Evolutionary conservation across 2,329 filamentous ascomycete species (phyloP), one percentile per base, ranked within the genome.

Genomic region (Colletotrichum nymphaeae): DNA sequence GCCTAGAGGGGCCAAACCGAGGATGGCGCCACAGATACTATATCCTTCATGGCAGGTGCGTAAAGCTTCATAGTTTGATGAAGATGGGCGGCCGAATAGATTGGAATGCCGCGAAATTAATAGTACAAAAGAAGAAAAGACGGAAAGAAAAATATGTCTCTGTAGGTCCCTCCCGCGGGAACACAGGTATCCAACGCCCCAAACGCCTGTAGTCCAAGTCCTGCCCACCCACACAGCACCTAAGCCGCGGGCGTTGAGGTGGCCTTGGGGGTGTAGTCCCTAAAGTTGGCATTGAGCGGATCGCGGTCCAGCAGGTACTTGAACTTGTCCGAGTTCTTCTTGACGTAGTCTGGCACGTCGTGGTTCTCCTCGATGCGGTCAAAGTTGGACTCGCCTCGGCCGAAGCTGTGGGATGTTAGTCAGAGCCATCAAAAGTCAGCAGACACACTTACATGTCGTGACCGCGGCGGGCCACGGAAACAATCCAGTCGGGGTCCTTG

Each of bases 331-430:
- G 76, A 26, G 67, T 83, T 78, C n/a, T 32, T 32, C 63, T 81
- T 79, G 68, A 88, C 74, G 73, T 82, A 85, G 9, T 76, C 75
- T 2, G 86, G 86, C 3, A 88, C 75, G 76, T 88, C 86, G 62
- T 75, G 67, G 74, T 87, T 86, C 6, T 76, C 68, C 16, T 83
- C 80, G 8, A 86, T 75, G 32, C 81, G 78, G 35, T 72, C 74
- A 42, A 74, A 74, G 53, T 75, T 69, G 56, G 69, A 64, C 5
- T 72, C 69, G 11, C 32, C 68, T 24, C 75, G 72, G 60, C 76
- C 76, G 69, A 77, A 79, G 59, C 76, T 78, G 62, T n/a, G 4
- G 6, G 2, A 8, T 12, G 32, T 64, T n/a, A 67, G 46, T 24
- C 1, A 22, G 0, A 3, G n/a, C 81, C 78, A 5, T 6, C 35